These are phyloP conservation scores for Themeda triandra DNA, from an alignment of 176 grass and related monocot genomes.

Conservation along the genomic window DNA sequence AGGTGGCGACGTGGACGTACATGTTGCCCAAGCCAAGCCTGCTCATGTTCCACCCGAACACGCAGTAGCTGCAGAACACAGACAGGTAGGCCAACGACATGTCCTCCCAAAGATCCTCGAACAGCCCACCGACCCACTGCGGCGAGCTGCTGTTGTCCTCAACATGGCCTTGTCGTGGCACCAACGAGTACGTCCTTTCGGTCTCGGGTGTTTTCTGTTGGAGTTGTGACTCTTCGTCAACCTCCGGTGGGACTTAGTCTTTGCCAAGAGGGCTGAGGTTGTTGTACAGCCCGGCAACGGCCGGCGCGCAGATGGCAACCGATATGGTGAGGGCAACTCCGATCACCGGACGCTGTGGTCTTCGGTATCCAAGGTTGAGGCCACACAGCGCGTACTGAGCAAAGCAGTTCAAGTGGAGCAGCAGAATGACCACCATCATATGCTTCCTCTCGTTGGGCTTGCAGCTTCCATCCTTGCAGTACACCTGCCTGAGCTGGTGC, in stretches of 20 bases:
- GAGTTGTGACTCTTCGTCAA: constrained; percentile 26
- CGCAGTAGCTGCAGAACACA: constrained; percentile 76
- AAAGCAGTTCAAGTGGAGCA: constrained; percentile 79
- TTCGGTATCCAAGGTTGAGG: constrained; percentile 54
- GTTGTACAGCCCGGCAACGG: constrained; percentile 62
- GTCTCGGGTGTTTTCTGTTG: constrained; percentile 43
- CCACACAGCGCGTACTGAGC: constrained; percentile 74
- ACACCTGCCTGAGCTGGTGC: constrained; percentile 44
- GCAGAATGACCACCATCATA: constrained; percentile 53
- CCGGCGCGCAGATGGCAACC: constrained; percentile 48
- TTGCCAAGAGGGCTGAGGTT: constrained; percentile 71
- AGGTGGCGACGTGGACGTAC: constrained; percentile 68
- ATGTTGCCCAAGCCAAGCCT: constrained; percentile 73
- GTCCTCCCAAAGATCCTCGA: constrained; percentile 60
- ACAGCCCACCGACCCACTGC: constrained; percentile 45
- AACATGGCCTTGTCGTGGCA: background rate
- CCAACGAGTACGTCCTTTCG: constrained; percentile 50
- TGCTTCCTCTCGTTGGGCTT: constrained; percentile 84
- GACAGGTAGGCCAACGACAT: constrained; percentile 71
- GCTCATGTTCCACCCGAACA: constrained; percentile 77
- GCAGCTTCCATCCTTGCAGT: constrained; percentile 57
- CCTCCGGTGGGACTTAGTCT: constrained; percentile 51
- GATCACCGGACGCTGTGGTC: constrained; percentile 40
- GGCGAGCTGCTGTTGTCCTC: background rate
- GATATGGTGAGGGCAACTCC: constrained; percentile 64